Evolutionary conservation across 768 basidiomycete genomes (phyloP), one percentile per base, ranked within the genome.

Genomic region (Bullera alba): DNA sequence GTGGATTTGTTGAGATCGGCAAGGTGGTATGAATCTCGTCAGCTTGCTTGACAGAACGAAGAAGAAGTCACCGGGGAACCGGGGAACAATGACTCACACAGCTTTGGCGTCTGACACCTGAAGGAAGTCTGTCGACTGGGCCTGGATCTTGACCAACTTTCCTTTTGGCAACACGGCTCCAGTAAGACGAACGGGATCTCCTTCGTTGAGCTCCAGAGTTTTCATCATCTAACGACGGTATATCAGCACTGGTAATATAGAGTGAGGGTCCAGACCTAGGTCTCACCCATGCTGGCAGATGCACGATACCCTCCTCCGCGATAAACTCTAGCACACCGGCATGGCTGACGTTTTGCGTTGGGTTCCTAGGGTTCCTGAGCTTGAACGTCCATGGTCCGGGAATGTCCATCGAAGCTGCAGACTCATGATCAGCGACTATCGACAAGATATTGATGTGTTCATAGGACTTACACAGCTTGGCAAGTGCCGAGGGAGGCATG

Each of bases 261-360:
- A 41, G 22, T 10, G 16, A 25, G 5, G n/a, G 10, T 32, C 5
- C 23, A 1, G 17, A 19, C 2, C 29, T n/a, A 28, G 61, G n/a
- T n/a, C 75, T 54, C 49, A 78, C 77, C 95, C 95, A 99, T 61
- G 90, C 86, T 0, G 95, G 95, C 15, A 99, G 77, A 76, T 97
- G 86, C 2, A 92, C 92, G 14, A 86, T 79, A 12, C 95, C 95
- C 72, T 97, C 93, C 50, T 95, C 85, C 2, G 95, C 93, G 58
- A 96, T 96, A 74, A 99, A 99, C 69, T 99, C 95, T 25, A 99
- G 80, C 23, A 99, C 95, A 77, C 95, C 95, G 1, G 87, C 87
- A 69, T 99, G 89, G 1, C 95, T 97, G 19, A 68, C 58, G 81
- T 91, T 47, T 80, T 86, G 28, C 82, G 87, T 45, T 79, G 78